Base-by-base conservation (phyloP, 177 flowering plant genomes). In the Telopea speciosissima region DNA sequence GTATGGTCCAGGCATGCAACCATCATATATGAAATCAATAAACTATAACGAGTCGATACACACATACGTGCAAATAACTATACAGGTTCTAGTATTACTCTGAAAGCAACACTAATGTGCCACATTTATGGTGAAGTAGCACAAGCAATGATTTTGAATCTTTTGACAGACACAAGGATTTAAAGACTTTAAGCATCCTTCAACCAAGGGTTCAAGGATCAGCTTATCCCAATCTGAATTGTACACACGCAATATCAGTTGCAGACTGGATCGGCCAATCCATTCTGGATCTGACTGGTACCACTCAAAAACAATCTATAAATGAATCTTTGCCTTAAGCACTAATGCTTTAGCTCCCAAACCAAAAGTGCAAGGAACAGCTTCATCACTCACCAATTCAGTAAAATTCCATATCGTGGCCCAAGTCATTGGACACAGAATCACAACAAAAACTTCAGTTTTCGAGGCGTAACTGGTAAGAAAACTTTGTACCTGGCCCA, bases 401-500 rank as follows among this genome's bases (percentile, higher is more conserved):
- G 25, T 25, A n/a, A 1, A 49, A 49, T 49, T 49, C 19, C 16
- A 49, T 49, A 16, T 3, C 13, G 19, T 49, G 19, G 54, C 54
- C 13, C 13, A 49, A 49, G 7, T 49, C 54, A 13, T 49, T 12
- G 54, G 19, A 16, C 17, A 49, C 14, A 49, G 17, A 49, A 49
- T 49, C 16, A 49, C 54, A 49, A 49, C 14, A 49, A 3, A 16
- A 49, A 12, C 14, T 2, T 44, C n/a, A 44, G 40, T 63, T 4
- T 14, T 0, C 14, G 10, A 78, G n/a, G 49, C 4, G 31, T 28
- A 28, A 28, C 31, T 6, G 40, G 6, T 45, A 21, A 42, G 62
- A 58, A 31, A 64, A 31, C 24, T 14, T 63, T 22, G 23, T 87
- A 93, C 97, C 93, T 93, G 98, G 17, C 97, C 98, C 49, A 93